phyloP scores from a whole-genome alignment of 1,284 basidiomycete genomes.

The Austroboletus niveus region DNA sequence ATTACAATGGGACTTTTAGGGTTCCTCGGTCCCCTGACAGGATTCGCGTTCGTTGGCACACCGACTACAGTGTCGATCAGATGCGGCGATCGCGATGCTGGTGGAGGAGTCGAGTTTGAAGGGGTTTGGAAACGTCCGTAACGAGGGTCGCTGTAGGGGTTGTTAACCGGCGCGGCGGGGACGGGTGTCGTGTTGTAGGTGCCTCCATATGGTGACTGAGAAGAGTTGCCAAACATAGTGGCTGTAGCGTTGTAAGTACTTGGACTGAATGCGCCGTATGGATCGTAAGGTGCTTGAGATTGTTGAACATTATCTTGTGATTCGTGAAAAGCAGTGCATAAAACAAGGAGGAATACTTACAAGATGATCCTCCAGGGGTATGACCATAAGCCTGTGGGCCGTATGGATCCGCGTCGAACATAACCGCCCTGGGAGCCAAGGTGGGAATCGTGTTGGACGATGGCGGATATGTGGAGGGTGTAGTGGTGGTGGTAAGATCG shows the following conservation, averaged over 20 bases:
- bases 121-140: constrained; percentile 26
- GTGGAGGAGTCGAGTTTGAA: constrained; percentile 24
- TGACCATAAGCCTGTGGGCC: constrained; percentile 52
- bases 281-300: constrained; percentile 49
- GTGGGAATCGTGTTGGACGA: constrained; percentile 23
- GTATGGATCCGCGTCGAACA: constrained; percentile 33
- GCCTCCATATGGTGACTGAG: constrained; percentile 36
- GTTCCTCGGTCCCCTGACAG: constrained; percentile 40
- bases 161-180: constrained; percentile 29
- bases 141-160: constrained; percentile 26
- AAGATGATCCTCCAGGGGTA: constrained; percentile 49
- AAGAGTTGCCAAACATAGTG: constrained; percentile 26
- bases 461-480: constrained; percentile 42
- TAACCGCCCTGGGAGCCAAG: constrained; percentile 18
- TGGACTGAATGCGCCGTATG: constrained; percentile 45
- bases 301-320: constrained; percentile 55
- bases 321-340: background rate
- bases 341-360: constrained; percentile 39
- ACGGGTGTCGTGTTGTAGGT: constrained; percentile 51
- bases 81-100: constrained; percentile 23
- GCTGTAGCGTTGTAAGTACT: constrained; percentile 41
- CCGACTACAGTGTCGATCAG: constrained; percentile 35
- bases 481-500: constrained; percentile 39
- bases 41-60: constrained; percentile 33
- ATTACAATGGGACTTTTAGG: constrained; percentile 26